phyloP scores from a whole-genome alignment of 2,329 filamentous ascomycete genomes.

The Sporothrix sp. region DNA sequence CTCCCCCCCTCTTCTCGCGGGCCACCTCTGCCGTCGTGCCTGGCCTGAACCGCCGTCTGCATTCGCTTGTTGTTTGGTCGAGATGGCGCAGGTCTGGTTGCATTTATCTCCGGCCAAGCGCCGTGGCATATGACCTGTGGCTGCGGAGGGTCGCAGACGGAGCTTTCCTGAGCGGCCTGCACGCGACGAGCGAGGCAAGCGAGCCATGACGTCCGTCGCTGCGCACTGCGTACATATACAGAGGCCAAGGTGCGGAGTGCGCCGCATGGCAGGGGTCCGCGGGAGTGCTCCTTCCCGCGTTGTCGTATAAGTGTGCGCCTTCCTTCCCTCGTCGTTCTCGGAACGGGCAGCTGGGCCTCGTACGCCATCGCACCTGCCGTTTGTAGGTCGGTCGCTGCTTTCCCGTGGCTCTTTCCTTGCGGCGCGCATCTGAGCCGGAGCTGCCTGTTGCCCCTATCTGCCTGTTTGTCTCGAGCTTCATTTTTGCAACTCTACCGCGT shows the following conservation, averaged over 20 bases:
- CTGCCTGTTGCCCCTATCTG: neutral
- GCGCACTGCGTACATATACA: neutral
- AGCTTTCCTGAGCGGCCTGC: no score
- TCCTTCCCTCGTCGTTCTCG: neutral
- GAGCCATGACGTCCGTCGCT: no score
- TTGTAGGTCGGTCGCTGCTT: neutral
- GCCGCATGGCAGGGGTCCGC: neutral
- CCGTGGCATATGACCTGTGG: no score
- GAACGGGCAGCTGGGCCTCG: neutral
- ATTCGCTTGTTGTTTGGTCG: neutral
- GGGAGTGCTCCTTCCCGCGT: neutral
- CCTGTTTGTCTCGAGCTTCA: neutral
- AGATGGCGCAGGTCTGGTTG: neutral
- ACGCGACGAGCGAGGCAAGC: no score
- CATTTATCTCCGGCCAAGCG: constrained; percentile 4
- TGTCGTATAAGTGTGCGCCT: neutral
- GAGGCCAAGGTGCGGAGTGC: constrained; percentile 3
- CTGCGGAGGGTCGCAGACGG: no score
- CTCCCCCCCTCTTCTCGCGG: no score
- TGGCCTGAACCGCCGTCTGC: no score
- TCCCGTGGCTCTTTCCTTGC: neutral
- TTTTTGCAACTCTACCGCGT: neutral
- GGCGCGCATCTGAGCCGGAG: neutral
- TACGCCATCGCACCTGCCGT: neutral
- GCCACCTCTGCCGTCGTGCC: no score